phyloP scores from a whole-genome alignment of 2,329 filamentous ascomycete genomes.

The Botrytis paeoniae region DNA sequence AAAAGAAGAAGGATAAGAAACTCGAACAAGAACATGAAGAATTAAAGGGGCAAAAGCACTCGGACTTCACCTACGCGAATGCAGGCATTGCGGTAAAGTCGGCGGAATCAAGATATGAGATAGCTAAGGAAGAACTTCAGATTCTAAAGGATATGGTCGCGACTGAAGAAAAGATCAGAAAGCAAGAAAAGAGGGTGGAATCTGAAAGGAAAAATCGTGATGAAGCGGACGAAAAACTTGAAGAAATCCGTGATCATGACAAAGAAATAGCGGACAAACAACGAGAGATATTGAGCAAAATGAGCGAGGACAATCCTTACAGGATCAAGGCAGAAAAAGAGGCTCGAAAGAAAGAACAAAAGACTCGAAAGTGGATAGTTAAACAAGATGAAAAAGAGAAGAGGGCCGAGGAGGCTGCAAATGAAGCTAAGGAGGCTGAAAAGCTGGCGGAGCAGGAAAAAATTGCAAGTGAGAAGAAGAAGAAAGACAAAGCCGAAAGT shows the following conservation, averaged over 20 bases:
- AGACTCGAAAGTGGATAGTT: not conserved
- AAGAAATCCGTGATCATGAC: rapidly evolving
- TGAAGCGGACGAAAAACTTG: not conserved
- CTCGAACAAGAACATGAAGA: not conserved
- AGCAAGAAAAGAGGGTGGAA: not conserved
- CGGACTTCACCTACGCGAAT: not conserved
- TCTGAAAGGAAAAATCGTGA: rapidly evolving
- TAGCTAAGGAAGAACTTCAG: no score
- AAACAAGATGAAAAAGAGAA: not conserved
- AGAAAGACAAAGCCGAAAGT: not conserved
- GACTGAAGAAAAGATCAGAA: no score
- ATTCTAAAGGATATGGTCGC: no score
- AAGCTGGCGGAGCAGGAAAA: not conserved
- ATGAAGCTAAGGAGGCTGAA: not conserved
- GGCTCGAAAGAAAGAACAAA: not conserved
- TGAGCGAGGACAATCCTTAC: not conserved
- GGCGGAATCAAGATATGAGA: not conserved
- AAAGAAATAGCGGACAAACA: not conserved
- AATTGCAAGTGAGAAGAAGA: not conserved
- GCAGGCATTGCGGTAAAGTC: rapidly evolving
- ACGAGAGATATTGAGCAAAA: rapidly evolving
- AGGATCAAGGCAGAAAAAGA: not conserved
- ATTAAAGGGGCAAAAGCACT: not conserved
- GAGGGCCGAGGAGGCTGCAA: not conserved
- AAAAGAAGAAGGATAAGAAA: not conserved